A percentile compares a stretch with the other conserved stretches of the same genome.
phyloP scores from a whole-genome alignment of 345 rosid species.

The Brassica nigra region DNA sequence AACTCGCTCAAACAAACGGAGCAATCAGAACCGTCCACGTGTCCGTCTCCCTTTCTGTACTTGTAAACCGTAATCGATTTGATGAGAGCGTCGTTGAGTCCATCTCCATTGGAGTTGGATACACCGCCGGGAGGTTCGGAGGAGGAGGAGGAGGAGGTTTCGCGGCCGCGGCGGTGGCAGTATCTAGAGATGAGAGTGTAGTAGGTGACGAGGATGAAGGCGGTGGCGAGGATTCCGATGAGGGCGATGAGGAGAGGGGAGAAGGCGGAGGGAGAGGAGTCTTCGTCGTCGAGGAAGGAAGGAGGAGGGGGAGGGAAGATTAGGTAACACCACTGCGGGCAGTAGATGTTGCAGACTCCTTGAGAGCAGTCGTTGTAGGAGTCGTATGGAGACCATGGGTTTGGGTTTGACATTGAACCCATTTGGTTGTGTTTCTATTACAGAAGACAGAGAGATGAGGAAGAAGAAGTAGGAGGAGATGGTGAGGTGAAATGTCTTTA shows the following conservation, averaged over 20 bases:
- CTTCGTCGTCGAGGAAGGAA: slow-evolving; percentile 33
- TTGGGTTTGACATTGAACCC: slow-evolving; percentile 37
- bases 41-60: slow-evolving; percentile 56
- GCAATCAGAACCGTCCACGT: slow-evolving; percentile 64
- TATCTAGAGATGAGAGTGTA: slow-evolving; percentile 69
- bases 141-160: slow-evolving; percentile 1
- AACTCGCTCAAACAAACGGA: slow-evolving; percentile 81
- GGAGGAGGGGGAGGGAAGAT: slow-evolving; percentile 85
- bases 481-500: slow-evolving; percentile 29
- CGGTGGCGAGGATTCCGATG: slow-evolving; percentile 67
- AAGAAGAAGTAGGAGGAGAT: not conserved
- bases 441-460: not conserved
- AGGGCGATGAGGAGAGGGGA: slow-evolving; percentile 79
- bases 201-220: slow-evolving; percentile 73
- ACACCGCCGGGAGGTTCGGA: not conserved
- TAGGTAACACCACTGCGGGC: slow-evolving; percentile 86
- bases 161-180: slow-evolving; percentile 50
- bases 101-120: slow-evolving; percentile 35
- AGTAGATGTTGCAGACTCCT: slow-evolving; percentile 74
- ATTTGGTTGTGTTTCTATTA: slow-evolving; percentile 26
- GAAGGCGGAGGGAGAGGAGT: slow-evolving; percentile 46
- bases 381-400: slow-evolving; percentile 49
- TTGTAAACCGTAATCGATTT: slow-evolving; percentile 60
- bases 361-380: slow-evolving; percentile 77
- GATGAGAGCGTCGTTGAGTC: slow-evolving; percentile 61